A percentile compares a stretch with the other conserved stretches of the same genome.
These are phyloP conservation scores for Castanea sativa DNA, from an alignment of 306 rosid genomes.

Conservation along the genomic window DNA sequence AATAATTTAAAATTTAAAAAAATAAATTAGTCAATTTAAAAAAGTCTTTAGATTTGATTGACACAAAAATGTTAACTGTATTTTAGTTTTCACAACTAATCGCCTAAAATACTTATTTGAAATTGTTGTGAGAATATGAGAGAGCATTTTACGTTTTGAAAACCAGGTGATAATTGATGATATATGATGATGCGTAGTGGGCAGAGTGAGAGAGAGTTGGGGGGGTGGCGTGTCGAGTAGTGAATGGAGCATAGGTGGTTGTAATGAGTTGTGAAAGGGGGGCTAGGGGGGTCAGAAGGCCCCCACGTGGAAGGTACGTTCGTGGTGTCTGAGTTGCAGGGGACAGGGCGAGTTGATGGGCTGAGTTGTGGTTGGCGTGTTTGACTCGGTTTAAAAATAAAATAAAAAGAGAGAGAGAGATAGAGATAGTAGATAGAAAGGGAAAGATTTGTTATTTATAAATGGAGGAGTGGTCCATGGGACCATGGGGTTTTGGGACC, in stretches of 20 bases:
- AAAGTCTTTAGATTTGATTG: too few species aligned
- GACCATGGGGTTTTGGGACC: neutral
- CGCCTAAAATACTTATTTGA: too few species aligned
- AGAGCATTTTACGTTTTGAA: neutral
- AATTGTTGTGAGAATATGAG: too few species aligned
- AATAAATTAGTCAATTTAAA: too few species aligned
- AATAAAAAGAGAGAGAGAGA: neutral
- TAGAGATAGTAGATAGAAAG: too few species aligned
- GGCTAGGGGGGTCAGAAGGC: slow-evolving; percentile 19
- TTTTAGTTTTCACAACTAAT: too few species aligned
- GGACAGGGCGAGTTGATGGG: slow-evolving; percentile 50
- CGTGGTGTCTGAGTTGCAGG: slow-evolving; percentile 71
- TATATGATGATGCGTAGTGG: neutral
- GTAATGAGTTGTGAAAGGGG: neutral
- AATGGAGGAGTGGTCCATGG: slow-evolving; percentile 28
- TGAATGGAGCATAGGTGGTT: neutral
- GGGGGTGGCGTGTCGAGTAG: slow-evolving; percentile 10
- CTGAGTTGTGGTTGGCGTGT: slow-evolving; percentile 45
- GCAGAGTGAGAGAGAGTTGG: neutral
- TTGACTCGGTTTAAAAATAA: slow-evolving; percentile 36
- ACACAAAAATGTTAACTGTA: too few species aligned
- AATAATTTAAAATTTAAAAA: too few species aligned
- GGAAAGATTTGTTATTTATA: slow-evolving; percentile 11
- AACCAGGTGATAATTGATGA: neutral
- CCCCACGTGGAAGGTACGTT: slow-evolving; percentile 57